Percentiles rank a stretch among this genome's conserved stretches.
Conservation (phyloP, 2,329 filamentous ascomycete species). For the Aspergillus aculeatinus region DNA sequence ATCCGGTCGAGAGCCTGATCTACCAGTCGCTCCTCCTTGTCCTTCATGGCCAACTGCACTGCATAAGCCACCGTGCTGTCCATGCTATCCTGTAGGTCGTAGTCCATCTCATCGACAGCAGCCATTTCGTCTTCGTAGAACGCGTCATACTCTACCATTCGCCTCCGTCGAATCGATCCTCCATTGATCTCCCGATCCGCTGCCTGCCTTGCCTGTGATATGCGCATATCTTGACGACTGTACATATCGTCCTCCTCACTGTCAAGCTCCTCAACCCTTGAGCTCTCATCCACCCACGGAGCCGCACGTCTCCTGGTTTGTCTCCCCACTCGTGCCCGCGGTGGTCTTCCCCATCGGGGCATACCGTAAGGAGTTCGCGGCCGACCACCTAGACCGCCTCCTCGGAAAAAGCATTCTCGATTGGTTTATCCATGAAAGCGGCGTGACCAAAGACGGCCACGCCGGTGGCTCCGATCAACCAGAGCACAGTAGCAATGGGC, state of each 20-base stretch:
- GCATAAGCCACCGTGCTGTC: conserved; percentile 46
- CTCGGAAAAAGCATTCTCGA: conserved; percentile 99
- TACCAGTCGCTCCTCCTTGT: conserved; percentile 73
- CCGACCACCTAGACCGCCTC: conserved; percentile 99
- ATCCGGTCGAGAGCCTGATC: conserved; percentile 79
- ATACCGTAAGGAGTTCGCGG: conserved; percentile 92
- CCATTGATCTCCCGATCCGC: conserved; percentile 29
- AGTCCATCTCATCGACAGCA: conserved; percentile 48
- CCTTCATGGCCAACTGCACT: conserved; percentile 57
- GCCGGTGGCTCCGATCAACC: conserved; percentile 93
- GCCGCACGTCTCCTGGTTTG: conserved; percentile 56
- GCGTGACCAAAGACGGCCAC: conserved; percentile 95
- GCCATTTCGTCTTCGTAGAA: conserved; percentile 50
- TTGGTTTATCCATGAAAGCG: conserved; percentile 94
- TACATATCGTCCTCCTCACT: conserved; percentile 43
- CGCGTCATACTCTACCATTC: conserved; percentile 39
- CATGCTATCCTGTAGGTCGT: conserved; percentile 54
- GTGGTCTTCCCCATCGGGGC: conserved; percentile 99
- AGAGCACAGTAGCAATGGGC: conserved; percentile 80
- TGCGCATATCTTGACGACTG: conserved; percentile 24
- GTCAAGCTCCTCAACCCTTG: conserved; percentile 42
- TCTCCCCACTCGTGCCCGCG: conserved; percentile 73
- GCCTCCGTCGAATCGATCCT: conserved; percentile 37
- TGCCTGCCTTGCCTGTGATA: conserved; percentile 33
- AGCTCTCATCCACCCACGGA: conserved; percentile 51